A percentile compares a stretch with the other conserved stretches of the same genome.
phyloP scores from a whole-genome alignment of 805 yeast species.

The Cyberlindnera subsufficiens region DNA sequence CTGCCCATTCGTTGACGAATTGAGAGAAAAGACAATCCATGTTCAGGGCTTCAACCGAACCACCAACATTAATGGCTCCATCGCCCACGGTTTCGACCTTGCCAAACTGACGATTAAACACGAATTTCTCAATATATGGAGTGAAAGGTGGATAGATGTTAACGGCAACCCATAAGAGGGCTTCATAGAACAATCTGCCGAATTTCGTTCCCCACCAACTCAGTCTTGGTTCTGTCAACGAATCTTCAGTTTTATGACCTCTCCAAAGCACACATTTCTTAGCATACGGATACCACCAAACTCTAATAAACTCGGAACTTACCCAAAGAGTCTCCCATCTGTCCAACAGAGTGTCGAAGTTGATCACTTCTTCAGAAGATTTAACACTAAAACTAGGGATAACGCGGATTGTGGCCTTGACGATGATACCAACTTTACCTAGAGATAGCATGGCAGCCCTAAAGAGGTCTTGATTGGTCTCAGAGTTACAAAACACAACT shows the following conservation, averaged over 20 bases:
- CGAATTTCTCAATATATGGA: slow-evolving; percentile 79
- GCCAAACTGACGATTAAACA: slow-evolving; percentile 82
- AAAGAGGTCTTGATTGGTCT: slow-evolving; percentile 65
- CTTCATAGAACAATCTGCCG: slow-evolving; percentile 78
- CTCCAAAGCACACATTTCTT: slow-evolving; percentile 86
- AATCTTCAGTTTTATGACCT: slow-evolving; percentile 69
- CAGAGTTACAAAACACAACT: slow-evolving; percentile 39
- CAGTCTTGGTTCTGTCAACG: slow-evolving; percentile 55
- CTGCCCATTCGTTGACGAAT: slow-evolving; percentile 96
- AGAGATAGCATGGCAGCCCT: slow-evolving; percentile 78
- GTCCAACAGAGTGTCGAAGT: slow-evolving; percentile 65
- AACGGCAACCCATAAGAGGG: slow-evolving; percentile 74
- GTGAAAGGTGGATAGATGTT: slow-evolving; percentile 69
- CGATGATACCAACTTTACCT: slow-evolving; percentile 89
- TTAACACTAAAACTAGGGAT: slow-evolving; percentile 80
- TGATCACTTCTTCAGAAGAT: slow-evolving; percentile 75
- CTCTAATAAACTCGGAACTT: slow-evolving; percentile 81
- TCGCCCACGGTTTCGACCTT: slow-evolving; percentile 54
- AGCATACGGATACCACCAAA: slow-evolving; percentile 98
- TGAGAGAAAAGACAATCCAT: slow-evolving; percentile 96
- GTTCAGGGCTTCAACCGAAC: slow-evolving; percentile 80
- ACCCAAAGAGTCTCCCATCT: slow-evolving; percentile 81
- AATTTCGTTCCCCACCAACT: slow-evolving; percentile 82
- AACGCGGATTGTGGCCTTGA: slow-evolving; percentile 76
- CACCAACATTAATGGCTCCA: slow-evolving; percentile 65